Evolutionary conservation across 768 basidiomycete species (phyloP).

Genomic region (Cyathus striatus): DNA sequence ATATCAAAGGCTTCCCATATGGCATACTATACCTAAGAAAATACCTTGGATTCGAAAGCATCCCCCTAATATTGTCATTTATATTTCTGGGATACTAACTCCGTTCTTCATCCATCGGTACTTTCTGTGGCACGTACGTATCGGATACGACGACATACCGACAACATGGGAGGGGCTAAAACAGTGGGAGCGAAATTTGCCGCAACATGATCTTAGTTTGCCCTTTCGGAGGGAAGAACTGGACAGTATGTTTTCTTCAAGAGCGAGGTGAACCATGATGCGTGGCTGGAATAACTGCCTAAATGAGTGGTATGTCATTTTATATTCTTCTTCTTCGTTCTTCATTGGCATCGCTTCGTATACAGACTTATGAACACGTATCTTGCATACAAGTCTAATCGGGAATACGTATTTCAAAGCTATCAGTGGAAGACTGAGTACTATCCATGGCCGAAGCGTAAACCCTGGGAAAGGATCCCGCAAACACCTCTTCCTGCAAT

Average conservation of each 20-base stretch:
- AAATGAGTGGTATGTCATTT: slow-evolving; percentile 30
- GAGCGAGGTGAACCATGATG: slow-evolving; percentile 23
- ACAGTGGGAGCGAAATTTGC: slow-evolving; percentile 26
- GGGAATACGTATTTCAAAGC: slow-evolving; percentile 45
- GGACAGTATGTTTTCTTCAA: slow-evolving; percentile 34
- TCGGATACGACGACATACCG: slow-evolving; percentile 16
- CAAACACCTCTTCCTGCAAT: slow-evolving; percentile 30
- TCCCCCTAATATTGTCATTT: no score
- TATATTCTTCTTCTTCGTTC: background rate
- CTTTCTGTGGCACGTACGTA: no score
- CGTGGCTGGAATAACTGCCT: slow-evolving; percentile 39
- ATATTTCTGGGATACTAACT: no score
- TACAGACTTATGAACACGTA: slow-evolving; percentile 44
- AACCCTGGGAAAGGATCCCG: slow-evolving; percentile 18
- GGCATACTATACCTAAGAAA: no score
- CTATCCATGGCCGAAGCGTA: slow-evolving; percentile 33
- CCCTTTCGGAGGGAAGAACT: slow-evolving; percentile 31
- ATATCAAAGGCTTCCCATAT: no score
- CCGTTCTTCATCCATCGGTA: no score
- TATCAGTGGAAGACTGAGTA: slow-evolving; percentile 36
- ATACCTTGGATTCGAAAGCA: no score
- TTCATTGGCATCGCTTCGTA: background rate
- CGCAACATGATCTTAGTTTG: slow-evolving; percentile 32
- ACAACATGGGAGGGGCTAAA: slow-evolving; percentile 23
- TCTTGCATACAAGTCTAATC: slow-evolving; percentile 40